Evolutionary conservation across 2,329 filamentous ascomycete genomes (phyloP).

Genomic region (Triangularia setosa): DNA sequence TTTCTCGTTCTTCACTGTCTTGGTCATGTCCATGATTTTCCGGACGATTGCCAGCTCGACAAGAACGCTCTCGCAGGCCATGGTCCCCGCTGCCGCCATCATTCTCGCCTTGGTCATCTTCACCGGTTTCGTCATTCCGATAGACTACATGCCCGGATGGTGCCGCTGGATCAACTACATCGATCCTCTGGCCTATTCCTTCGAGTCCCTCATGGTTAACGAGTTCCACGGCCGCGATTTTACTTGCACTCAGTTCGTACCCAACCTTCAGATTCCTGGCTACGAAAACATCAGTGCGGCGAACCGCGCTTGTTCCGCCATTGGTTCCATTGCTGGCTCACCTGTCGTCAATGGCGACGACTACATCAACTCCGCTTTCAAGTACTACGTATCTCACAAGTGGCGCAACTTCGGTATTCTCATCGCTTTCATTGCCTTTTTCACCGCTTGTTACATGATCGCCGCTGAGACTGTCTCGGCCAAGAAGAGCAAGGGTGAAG

Average conservation of each 20-base stretch:
- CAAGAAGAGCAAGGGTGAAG: constrained; percentile 71
- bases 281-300: constrained; percentile 35
- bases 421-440: constrained; percentile 60
- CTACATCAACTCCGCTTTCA: constrained; percentile 53
- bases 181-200: constrained; percentile 74
- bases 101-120: constrained; percentile 66
- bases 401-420: constrained; percentile 73
- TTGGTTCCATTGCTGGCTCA: constrained; percentile 55
- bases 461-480: constrained; percentile 62
- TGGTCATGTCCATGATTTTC: constrained; percentile 86
- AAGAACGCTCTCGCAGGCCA: constrained; percentile 62
- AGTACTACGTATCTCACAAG: constrained; percentile 55
- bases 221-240: constrained; percentile 70
- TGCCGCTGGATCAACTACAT: constrained; percentile 80
- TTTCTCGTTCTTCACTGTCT: constrained; percentile 66
- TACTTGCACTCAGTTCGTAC: constrained; percentile 45
- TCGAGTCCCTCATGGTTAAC: constrained; percentile 77
- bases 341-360: constrained; percentile 52
- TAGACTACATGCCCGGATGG: constrained; percentile 72
- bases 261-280: constrained; percentile 31
- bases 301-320: constrained; percentile 54
- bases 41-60: constrained; percentile 74
- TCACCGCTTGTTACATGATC: constrained; percentile 59
- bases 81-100: constrained; percentile 56
- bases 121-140: constrained; percentile 66